These are phyloP conservation scores for Taphrina pruni DNA, from an alignment of 1,139 yeast genomes.

Conservation along the genomic window DNA sequence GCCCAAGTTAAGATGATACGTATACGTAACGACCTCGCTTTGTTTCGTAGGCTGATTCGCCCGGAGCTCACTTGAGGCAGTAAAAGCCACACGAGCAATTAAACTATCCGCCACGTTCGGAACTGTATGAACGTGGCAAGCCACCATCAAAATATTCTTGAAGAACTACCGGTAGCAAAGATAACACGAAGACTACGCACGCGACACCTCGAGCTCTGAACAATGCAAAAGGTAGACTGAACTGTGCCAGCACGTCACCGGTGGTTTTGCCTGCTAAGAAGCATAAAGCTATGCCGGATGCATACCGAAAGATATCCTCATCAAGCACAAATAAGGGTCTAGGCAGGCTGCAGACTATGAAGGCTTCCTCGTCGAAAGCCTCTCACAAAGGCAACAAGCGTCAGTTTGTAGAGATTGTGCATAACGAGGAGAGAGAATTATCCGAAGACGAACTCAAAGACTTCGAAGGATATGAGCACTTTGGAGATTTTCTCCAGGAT, in stretches of 20 bases:
- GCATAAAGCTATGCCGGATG: not conserved
- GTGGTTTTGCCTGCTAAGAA: not conserved
- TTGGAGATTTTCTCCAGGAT: conserved; percentile 27
- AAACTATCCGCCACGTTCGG: not conserved
- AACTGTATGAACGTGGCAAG: not conserved
- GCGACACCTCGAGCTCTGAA: too few species aligned
- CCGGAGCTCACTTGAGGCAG: too few species aligned
- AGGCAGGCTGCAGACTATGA: not conserved
- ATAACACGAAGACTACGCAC: too few species aligned
- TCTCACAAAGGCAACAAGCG: conserved; percentile 7
- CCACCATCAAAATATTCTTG: not conserved
- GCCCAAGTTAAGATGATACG: not conserved
- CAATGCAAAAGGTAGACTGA: not conserved
- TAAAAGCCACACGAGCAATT: not conserved
- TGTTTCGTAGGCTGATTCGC: too few species aligned
- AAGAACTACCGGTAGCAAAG: not conserved
- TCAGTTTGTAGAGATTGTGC: conserved; percentile 23
- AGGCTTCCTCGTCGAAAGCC: not conserved
- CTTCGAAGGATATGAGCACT: conserved; percentile 36
- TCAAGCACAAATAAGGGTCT: not conserved
- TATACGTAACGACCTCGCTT: not conserved
- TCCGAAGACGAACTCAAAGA: conserved; percentile 35
- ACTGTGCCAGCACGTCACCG: not conserved
- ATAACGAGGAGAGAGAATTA: conserved; percentile 20
- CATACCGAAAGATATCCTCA: not conserved